Evolutionary conservation across 2,329 filamentous ascomycete species (phyloP), one percentile per base, ranked within the genome.

Genomic region (Thielaviopsis musarum): DNA sequence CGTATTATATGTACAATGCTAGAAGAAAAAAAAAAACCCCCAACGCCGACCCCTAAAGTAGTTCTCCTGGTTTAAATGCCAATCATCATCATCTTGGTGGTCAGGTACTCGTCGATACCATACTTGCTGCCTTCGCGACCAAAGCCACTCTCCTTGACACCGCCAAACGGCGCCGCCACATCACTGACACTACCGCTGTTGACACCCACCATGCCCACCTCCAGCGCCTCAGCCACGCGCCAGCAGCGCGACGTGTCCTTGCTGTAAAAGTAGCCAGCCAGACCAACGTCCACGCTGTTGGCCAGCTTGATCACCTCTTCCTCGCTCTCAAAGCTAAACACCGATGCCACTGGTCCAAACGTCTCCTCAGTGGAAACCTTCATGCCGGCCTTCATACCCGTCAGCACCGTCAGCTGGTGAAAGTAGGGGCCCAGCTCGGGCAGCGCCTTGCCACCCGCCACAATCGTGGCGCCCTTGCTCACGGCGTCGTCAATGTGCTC

Each of bases 231-330:
- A 0, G 83, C 80, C 0, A 88, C 78, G 56, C 84, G 75, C 65
- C 75, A 73, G 28, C 81, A 76, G 6, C 84, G 72, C 66, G 78
- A 74, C 13, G 86, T 62, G 66, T 87, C 79, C 56, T 73, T 71
- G 5, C 80, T 90, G 76, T 88, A 97, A 75, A 98, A 95, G 74
- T 97, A 97, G 0, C 88, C 91, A 0, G 91, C 93, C 41, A 98
- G 77, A 1, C 93, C 93, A 45, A 97, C 91, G 57, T 91, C 84
- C 1, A 88, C 77, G 51, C 75, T 72, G 71, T 98, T 98, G 4
- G 93, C 91, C 64, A 91, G 73, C 63, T 80, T 76, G 28, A 97
- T 82, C 5, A 95, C 93, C 67, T 97, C 91, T 58, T 86, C 84
- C 72, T 97, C 93, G 0, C 84, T 89, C 53, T 88, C 80, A 69